phyloP scores from a whole-genome alignment of 768 basidiomycete species.

The Lenzites betulinus region DNA sequence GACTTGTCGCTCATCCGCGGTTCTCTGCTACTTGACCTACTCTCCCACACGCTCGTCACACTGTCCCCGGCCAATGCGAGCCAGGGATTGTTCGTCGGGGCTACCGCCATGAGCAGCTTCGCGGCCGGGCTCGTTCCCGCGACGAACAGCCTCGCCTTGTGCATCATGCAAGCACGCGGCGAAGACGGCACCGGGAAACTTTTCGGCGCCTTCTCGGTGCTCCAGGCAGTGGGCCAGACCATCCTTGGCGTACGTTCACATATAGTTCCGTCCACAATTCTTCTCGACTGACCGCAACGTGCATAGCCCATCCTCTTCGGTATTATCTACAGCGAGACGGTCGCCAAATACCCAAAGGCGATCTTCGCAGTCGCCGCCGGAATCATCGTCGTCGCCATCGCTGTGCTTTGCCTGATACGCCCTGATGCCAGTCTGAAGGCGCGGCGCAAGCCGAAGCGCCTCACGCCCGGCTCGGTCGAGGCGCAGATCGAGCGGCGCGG shows the following conservation, averaged over 20 bases:
- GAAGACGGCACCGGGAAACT: constrained; percentile 50
- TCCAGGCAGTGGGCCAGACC: constrained; percentile 66
- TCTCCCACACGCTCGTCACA: constrained; percentile 64
- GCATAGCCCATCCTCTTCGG: constrained; percentile 71
- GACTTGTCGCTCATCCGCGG: constrained; percentile 65
- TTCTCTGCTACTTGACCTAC: constrained; percentile 68
- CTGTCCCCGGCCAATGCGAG: constrained; percentile 49
- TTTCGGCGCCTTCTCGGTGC: constrained; percentile 71
- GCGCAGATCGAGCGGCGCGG: constrained; percentile 31
- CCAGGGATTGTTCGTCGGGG: constrained; percentile 49
- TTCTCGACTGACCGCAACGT: not conserved
- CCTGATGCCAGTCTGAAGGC: constrained; percentile 32
- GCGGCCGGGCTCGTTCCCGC: constrained; percentile 72
- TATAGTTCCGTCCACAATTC: constrained; percentile 7
- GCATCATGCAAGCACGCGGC: constrained; percentile 52
- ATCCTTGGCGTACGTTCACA: constrained; percentile 47
- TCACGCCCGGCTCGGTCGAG: constrained; percentile 3
- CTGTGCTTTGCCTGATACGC: constrained; percentile 46
- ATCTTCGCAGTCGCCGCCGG: constrained; percentile 63
- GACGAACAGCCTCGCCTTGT: constrained; percentile 72
- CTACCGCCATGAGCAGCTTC: constrained; percentile 64
- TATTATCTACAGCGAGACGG: constrained; percentile 62
- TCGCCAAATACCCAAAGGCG: constrained; percentile 64
- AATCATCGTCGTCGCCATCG: constrained; percentile 54
- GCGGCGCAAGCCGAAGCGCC: constrained; percentile 21